Base-by-base conservation (phyloP, 2,329 filamentous ascomycete genomes). In the Aspergillus sp. region DNA sequence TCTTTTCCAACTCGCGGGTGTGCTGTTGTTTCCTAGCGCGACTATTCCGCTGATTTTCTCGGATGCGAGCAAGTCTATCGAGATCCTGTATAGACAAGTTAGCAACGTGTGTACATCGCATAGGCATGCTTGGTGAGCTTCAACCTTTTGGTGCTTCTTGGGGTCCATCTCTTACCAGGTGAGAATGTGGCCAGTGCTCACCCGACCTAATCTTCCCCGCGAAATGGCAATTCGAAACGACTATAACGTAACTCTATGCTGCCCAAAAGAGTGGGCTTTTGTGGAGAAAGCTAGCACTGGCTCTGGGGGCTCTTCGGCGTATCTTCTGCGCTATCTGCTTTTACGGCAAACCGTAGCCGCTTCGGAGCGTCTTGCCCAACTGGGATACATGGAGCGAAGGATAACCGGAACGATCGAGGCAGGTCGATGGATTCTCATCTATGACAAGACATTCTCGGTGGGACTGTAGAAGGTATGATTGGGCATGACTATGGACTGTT, bases 1-100 rank as follows among this genome's bases (percentile, higher is more conserved):
- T 72, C 57, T 75, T 69, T 55, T 77, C 73, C 13, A 77, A 59
- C 30, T 76, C 74, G n/a, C 69, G 72, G 43, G 72, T 68, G 58
- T 77, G 69, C 57, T 76, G 72, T 58, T 76, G 75, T 53, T 69
- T 72, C 45, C 68, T 66, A 3, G 75, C 74, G 39, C 75, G 69
- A 52, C 75, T 76, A 48, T 70, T 76, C 36, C 75, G 75, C 56
- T 77, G 75, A 36, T 77, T 77, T 30, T 77, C 75, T 17, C 75
- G 65, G 30, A 77, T 67, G 25, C 75, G 72, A 50, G 85, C 83
- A 36, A 74, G 69, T 58, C 70, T 69, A 30, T 72, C 68, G 32
- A 62, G 50, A 45, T 36, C n/a, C 39, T 39, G 13, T 15, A 43
- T 17, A 21, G 3, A 9, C 10, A 32, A 6, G 5, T 30, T 8